Evolutionary conservation across 2,329 filamentous ascomycete genomes (phyloP).

Genomic region (Purpureocillium takamizusanense): DNA sequence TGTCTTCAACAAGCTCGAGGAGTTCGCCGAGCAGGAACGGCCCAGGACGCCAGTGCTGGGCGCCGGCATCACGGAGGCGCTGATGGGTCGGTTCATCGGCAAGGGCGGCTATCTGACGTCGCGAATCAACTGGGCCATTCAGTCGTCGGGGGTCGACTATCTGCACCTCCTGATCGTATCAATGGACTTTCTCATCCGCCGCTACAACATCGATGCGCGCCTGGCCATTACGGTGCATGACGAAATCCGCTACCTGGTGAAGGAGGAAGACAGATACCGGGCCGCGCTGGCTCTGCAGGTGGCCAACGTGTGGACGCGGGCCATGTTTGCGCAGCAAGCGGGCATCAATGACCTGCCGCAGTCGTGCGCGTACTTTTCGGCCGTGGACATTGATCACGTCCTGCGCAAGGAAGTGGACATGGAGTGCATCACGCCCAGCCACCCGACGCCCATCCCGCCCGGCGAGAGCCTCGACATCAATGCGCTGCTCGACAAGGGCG

Average conservation of each 20-base stretch:
- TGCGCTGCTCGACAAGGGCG: constrained; percentile 65
- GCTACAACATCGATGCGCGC: constrained; percentile 77
- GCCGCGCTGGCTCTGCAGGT: constrained; percentile 90
- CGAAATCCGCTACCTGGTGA: constrained; percentile 90
- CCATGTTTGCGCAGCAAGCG: constrained; percentile 95
- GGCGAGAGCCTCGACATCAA: constrained; percentile 83
- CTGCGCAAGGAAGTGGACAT: constrained; percentile 98
- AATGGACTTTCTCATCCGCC: constrained; percentile 88
- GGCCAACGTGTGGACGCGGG: constrained; percentile 90
- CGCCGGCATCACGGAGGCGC: constrained; percentile 89
- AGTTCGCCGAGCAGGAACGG: constrained; percentile 90
- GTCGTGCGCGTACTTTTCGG: constrained; percentile 89
- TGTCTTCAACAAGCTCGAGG: constrained; percentile 96
- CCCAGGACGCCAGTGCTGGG: constrained; percentile 88
- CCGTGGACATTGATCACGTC: constrained; percentile 89
- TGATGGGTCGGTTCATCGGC: constrained; percentile 80
- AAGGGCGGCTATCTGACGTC: constrained; percentile 91
- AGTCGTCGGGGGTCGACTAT: constrained; percentile 95
- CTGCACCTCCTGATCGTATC: constrained; percentile 84
- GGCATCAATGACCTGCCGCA: constrained; percentile 94
- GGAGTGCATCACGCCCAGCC: constrained; percentile 89
- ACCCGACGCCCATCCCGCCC: constrained; percentile 66
- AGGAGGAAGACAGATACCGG: constrained; percentile 75
- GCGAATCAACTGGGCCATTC: constrained; percentile 98
- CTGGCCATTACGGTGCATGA: constrained; percentile 93